Percentiles rank a stretch among this genome's conserved stretches.
These are phyloP conservation scores for Lyophyllum atratum DNA, from an alignment of 768 basidiomycete species.

Conservation along the genomic window DNA sequence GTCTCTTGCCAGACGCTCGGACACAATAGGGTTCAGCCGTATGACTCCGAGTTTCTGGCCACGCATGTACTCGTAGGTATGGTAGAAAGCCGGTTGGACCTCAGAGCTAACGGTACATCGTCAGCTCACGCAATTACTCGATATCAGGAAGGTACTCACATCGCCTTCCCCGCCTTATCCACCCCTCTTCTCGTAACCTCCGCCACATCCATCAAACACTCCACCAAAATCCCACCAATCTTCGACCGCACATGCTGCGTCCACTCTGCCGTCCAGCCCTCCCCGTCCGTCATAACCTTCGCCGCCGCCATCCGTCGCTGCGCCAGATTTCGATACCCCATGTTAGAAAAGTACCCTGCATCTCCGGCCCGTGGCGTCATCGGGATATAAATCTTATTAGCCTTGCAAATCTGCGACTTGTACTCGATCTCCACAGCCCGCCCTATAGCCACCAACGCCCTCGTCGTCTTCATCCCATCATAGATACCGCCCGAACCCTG, in stretches of 20 bases:
- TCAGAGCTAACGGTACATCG: conserved; percentile 52
- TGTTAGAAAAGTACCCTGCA: conserved; percentile 53
- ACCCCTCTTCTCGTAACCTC: conserved; percentile 63
- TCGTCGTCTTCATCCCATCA: conserved; percentile 87
- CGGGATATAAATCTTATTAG: conserved; percentile 57
- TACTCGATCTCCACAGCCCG: conserved; percentile 89
- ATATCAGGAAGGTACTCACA: conserved; percentile 47
- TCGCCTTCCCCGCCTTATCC: conserved; percentile 56
- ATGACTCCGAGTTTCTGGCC: conserved; percentile 94
- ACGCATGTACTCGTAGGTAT: conserved; percentile 91
- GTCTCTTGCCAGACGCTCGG: conserved; percentile 78
- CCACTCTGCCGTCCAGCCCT: conserved; percentile 83
- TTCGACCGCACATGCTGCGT: conserved; percentile 73
- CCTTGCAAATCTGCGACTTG: conserved; percentile 78
- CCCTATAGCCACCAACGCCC: conserved; percentile 79
- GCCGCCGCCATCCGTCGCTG: conserved; percentile 68
- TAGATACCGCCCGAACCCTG: conserved; percentile 75
- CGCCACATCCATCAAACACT: conserved; percentile 83
- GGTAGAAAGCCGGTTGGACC: conserved; percentile 87
- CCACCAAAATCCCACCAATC: conserved; percentile 81
- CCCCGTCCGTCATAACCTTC: conserved; percentile 63
- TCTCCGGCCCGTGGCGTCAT: conserved; percentile 26
- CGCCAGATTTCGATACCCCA: conserved; percentile 62
- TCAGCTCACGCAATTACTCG: neutral
- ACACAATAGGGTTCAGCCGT: conserved; percentile 79